Conservation (phyloP, 176 grass and related monocot genomes). For the Carex pumila region DNA sequence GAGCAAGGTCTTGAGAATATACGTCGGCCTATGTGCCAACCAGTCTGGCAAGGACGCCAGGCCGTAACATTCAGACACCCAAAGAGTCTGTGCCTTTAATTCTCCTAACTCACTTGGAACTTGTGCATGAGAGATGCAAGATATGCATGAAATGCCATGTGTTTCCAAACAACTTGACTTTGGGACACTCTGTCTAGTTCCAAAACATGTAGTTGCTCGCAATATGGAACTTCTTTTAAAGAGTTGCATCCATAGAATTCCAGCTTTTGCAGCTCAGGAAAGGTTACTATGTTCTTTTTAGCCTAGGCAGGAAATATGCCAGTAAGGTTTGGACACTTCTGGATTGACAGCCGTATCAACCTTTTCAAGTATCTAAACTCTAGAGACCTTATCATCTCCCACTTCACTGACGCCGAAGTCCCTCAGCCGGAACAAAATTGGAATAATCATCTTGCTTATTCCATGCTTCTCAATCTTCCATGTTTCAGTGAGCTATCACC, state of each 20-base stretch:
- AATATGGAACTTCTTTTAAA: background rate
- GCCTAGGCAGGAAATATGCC: background rate
- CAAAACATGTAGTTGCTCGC: background rate
- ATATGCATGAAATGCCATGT: background rate
- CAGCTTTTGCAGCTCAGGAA: background rate
- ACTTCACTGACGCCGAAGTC: background rate
- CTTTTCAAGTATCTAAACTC: background rate
- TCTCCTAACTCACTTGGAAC: background rate
- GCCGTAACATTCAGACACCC: background rate
- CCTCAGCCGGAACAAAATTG: slow-evolving; percentile 72
- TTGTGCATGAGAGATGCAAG: background rate
- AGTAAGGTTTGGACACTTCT: background rate
- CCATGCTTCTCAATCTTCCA: slow-evolving; percentile 72
- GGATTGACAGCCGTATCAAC: background rate
- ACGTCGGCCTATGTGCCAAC: background rate
- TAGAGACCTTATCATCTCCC: background rate
- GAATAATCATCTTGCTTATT: slow-evolving; percentile 65
- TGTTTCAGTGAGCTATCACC: slow-evolving; percentile 57
- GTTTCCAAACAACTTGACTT: background rate
- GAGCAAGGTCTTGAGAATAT: background rate
- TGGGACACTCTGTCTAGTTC: background rate
- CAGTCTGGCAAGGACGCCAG: background rate
- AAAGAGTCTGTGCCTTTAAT: background rate
- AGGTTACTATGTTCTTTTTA: background rate
- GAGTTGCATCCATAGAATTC: background rate